Conservation (phyloP, 164 flowering plant species). For the Magnolia kwangsiensis region DNA sequence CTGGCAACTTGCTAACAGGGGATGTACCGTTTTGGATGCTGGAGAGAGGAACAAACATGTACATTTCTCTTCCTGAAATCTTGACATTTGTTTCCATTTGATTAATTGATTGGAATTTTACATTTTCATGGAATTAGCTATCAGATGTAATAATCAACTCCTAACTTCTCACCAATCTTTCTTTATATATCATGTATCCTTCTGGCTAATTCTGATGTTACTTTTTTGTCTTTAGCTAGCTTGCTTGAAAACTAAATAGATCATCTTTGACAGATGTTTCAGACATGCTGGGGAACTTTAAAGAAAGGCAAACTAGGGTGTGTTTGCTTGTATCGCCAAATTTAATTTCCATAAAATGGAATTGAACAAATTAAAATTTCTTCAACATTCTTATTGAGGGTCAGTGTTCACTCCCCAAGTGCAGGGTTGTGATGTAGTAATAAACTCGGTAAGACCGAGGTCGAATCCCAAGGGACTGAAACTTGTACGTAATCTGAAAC, state of each 20-base stretch:
- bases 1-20: slow-evolving; percentile 61
- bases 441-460: too few species aligned
- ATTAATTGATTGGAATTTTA: not conserved
- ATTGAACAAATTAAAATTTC: not conserved
- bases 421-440: too few species aligned
- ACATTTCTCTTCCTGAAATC: slow-evolving; percentile 20
- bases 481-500: too few species aligned
- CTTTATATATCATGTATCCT: not conserved
- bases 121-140: not conserved
- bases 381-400: not conserved
- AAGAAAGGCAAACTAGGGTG: not conserved
- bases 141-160: not conserved
- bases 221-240: not conserved
- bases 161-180: not conserved
- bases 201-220: not conserved
- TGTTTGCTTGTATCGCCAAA: not conserved
- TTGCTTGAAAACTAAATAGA: not conserved
- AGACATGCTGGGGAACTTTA: not conserved
- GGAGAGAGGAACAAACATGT: slow-evolving; percentile 46
- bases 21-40: slow-evolving; percentile 46
- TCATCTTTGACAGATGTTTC: not conserved
- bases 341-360: not conserved
- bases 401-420: too few species aligned
- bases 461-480: too few species aligned
- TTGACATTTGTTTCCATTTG: not conserved